Percentiles rank a stretch among this genome's conserved stretches.
Evolutionary conservation across 108 stramenopile genomes (phyloP).

Genomic region (Discostella stelligeroides): DNA sequence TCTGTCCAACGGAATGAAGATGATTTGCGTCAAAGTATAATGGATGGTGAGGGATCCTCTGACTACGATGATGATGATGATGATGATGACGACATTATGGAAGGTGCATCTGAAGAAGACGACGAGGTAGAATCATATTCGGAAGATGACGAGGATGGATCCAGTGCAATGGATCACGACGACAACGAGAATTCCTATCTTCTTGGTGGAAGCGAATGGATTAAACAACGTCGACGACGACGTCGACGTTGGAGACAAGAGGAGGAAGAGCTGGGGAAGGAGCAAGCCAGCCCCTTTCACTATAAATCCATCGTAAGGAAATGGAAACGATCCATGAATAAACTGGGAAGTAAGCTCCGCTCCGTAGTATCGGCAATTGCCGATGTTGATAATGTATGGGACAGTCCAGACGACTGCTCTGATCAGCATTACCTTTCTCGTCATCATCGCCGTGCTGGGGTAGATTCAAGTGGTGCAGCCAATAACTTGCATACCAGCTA

Average conservation of each 20-base stretch:
- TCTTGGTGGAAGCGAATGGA: background rate
- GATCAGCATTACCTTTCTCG: background rate
- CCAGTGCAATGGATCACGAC: conserved; percentile 5
- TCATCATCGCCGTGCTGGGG: background rate
- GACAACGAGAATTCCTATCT: background rate
- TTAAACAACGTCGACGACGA: conserved; percentile 9
- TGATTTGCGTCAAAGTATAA: background rate
- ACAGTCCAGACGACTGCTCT: conserved; percentile 51
- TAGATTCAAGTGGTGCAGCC: background rate
- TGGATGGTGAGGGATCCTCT: conserved; percentile 8
- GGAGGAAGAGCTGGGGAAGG: conserved; percentile 6
- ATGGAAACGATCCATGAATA: conserved; percentile 6
- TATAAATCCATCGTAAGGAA: background rate
- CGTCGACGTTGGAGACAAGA: conserved; percentile 14
- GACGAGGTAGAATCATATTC: background rate
- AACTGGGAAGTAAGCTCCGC: conserved; percentile 28
- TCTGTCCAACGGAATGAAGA: background rate
- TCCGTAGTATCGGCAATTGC: conserved; percentile 51
- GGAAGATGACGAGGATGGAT: conserved; percentile 24
- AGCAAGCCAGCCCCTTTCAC: background rate
- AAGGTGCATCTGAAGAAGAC: conserved; percentile 4
- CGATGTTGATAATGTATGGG: conserved; percentile 84
- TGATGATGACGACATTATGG: conserved; percentile 8
- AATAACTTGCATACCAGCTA: background rate
- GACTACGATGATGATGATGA: conserved; percentile 16